Base-by-base conservation (phyloP, 345 rosid genomes). In the Noccaea bulbosa region DNA sequence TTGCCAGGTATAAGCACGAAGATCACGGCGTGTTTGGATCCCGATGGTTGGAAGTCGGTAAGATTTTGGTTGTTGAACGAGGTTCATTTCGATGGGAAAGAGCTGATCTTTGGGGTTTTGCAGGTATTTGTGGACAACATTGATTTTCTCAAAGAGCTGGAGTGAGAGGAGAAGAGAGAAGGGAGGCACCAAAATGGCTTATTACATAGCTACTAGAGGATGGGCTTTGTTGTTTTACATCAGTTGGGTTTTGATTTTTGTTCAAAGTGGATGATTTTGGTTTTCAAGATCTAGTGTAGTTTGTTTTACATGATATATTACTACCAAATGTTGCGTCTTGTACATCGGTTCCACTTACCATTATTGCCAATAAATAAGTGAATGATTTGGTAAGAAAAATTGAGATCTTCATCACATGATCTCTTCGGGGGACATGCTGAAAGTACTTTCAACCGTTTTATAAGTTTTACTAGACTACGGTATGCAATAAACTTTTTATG, bases 21-120 rank as follows among this genome's bases (percentile, higher is more conserved):
- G 84, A 94, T 94, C 67, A 91, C 96, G 11, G 97, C 97, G 12
- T 94, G 97, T 84, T 79, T 94, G 76, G 98, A 94, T 82, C 96
- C 99, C 14, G 98, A 94, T 57, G 98, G 98, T 67, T 94, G 99
- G 99, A 94, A 94, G 74, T 54, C 99, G 89, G 99, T 94, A 86
- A 69, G 86, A 50, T 17, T 1, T 14, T 24, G 57, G 78, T 17
- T 30, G 16, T 50, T 47, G 68, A 41, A 10, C 6, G 55, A 33
- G 56, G 60, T 67, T 46, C 59, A 24, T 3, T 33, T 44, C 34
- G 39, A 65, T 48, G 62, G 62, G 49, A 47, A 55, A 45, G 47
- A 73, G 44, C 27, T 46, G 32, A 53, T 27, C 51, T 67, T 58
- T 12, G 41, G 62, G 32, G 9, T 0, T 49, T 50, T 51, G 1